These are phyloP conservation scores for Aspergillus ostianus DNA, from an alignment of 495 filamentous ascomycete genomes.

Conservation along the genomic window DNA sequence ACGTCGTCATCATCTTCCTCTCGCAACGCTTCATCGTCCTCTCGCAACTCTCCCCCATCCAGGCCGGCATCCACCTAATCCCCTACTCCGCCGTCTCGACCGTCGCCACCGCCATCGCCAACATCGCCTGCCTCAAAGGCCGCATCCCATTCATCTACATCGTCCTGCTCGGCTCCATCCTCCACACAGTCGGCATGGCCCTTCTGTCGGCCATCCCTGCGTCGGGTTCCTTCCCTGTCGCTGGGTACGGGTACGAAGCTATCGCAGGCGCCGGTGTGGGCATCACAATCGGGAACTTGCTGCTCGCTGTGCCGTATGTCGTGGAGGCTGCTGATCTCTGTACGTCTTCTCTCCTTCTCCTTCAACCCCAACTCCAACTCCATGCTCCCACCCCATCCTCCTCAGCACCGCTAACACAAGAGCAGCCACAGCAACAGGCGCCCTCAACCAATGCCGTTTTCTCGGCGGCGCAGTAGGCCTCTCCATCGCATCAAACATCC, in stretches of 20 bases:
- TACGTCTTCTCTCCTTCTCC: conserved; percentile 14
- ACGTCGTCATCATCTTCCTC: conserved; percentile 50
- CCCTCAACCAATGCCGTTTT: conserved; percentile 52
- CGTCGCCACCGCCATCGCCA: conserved; percentile 50
- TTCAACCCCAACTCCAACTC: background rate
- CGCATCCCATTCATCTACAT: conserved; percentile 48
- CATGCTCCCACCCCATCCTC: background rate
- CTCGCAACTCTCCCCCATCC: conserved; percentile 39
- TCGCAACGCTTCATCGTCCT: conserved; percentile 62
- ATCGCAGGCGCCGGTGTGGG: conserved; percentile 54
- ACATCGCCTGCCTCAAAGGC: conserved; percentile 28
- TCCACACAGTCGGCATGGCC: conserved; percentile 52
- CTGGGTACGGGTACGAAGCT: conserved; percentile 51
- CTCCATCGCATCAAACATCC: conserved; percentile 22
- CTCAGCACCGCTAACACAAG: too few relatives aligned
- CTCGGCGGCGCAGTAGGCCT: conserved; percentile 54
- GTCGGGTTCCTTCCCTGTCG: conserved; percentile 26
- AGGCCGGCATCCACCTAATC: conserved; percentile 57
- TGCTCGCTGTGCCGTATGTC: conserved; percentile 47
- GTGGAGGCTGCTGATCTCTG: conserved; percentile 38
- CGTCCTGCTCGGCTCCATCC: conserved; percentile 38
- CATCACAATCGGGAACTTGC: conserved; percentile 18
- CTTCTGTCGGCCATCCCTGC: conserved; percentile 45
- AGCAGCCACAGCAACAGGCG: conserved; percentile 48
- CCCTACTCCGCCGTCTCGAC: conserved; percentile 47